These are phyloP conservation scores for Serendipita vermifera DNA, from an alignment of 768 basidiomycete species.

Conservation along the genomic window DNA sequence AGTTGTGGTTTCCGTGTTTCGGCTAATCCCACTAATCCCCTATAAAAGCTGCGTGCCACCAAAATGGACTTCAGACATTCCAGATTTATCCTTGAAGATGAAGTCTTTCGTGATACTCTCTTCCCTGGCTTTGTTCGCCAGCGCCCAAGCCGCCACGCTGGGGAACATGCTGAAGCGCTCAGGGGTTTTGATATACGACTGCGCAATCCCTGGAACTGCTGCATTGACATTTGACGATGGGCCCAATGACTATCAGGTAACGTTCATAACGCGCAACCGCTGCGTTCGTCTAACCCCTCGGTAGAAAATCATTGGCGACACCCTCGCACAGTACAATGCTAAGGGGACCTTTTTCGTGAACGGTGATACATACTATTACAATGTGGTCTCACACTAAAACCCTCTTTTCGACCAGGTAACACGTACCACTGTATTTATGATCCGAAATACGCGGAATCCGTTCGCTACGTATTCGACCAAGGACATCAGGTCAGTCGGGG, in stretches of 20 bases:
- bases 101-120: not conserved
- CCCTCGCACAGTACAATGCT: constrained; percentile 19
- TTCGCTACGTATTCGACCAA: constrained; percentile 4
- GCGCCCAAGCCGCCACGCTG: not conserved
- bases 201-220: not conserved
- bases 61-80: too few species aligned
- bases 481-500: constrained; percentile 1
- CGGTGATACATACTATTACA: not conserved
- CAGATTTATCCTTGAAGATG: not conserved
- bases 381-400: too few species aligned
- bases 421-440: constrained; percentile 5
- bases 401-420: constrained; percentile 27
- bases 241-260: constrained; percentile 16
- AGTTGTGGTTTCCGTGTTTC: too few species aligned
- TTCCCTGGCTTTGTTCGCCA: not conserved
- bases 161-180: not conserved
- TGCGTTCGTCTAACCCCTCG: not conserved
- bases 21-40: too few species aligned
- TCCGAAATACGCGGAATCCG: not conserved
- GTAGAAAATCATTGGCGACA: constrained; percentile 11
- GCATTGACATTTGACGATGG: constrained; percentile 20
- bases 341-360: constrained; percentile 33
- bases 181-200: not conserved
- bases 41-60: too few species aligned
- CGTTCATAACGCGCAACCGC: not conserved